Percentiles rank a stretch among this genome's conserved stretches.
Evolutionary conservation across 2,329 filamentous ascomycete species (phyloP).

Genomic region (Drechslera avenae): DNA sequence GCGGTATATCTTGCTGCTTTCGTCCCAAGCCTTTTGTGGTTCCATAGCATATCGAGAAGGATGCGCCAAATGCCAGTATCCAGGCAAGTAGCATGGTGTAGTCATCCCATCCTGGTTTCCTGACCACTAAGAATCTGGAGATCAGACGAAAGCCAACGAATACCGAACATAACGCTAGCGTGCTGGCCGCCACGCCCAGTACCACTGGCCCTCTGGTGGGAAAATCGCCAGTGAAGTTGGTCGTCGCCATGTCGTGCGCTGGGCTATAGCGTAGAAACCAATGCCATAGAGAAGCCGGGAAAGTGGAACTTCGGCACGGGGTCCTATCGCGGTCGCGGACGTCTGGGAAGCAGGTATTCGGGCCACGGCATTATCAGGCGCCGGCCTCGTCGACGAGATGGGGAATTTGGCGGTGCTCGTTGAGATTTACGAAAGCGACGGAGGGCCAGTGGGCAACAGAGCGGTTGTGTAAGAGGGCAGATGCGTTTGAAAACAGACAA

Average conservation of each 20-base stretch:
- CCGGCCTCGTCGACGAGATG: conserved; percentile 11
- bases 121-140: conserved; percentile 74
- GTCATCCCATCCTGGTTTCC: conserved; percentile 75
- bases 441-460: conserved; percentile 1
- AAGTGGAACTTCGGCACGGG: neutral
- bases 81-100: conserved; percentile 81
- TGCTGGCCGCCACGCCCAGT: conserved; percentile 71
- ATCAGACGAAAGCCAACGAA: conserved; percentile 78
- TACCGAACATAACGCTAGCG: conserved; percentile 70
- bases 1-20: conserved; percentile 65
- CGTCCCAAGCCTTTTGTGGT: conserved; percentile 69
- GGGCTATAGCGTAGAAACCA: conserved; percentile 9
- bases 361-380: conserved; percentile 33
- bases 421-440: neutral
- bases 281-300: conserved; percentile 9
- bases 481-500: conserved; percentile 6
- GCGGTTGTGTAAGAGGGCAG: conserved; percentile 9
- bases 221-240: conserved; percentile 22
- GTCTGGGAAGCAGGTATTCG: conserved; percentile 27
- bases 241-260: conserved; percentile 35
- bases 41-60: conserved; percentile 69
- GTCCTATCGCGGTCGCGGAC: conserved; percentile 31
- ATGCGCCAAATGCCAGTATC: conserved; percentile 71
- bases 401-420: neutral
- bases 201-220: conserved; percentile 52